Conservation (phyloP, 352 stramenopile species). For the Thalassiosira hispida region DNA sequence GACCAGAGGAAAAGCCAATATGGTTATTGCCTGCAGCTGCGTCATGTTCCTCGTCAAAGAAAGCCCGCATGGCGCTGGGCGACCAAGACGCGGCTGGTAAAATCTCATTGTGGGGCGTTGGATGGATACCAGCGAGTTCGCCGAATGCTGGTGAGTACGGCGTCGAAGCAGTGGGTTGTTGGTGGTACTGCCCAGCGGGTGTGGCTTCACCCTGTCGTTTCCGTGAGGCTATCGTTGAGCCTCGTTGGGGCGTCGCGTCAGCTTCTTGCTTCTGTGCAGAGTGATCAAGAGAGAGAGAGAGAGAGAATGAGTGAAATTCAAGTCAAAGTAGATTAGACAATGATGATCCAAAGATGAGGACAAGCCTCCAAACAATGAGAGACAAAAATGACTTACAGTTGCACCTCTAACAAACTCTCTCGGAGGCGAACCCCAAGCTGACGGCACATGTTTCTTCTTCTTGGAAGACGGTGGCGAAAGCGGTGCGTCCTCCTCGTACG, state of each 20-base stretch:
- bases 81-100: slow-evolving; percentile 33
- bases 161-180: too few relatives aligned
- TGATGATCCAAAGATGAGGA: too few relatives aligned
- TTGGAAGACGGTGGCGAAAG: slow-evolving; percentile 47
- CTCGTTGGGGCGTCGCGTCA: slow-evolving; percentile 39
- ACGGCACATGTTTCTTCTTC: slow-evolving; percentile 27
- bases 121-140: neutral
- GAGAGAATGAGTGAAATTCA: neutral
- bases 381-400: slow-evolving; percentile 6
- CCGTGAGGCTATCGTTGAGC: slow-evolving; percentile 21
- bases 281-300: neutral
- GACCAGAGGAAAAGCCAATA: slow-evolving; percentile 9
- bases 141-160: too few relatives aligned
- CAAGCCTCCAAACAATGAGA: neutral
- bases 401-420: slow-evolving; percentile 2
- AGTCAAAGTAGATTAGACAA: neutral
- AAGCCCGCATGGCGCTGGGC: slow-evolving; percentile 19
- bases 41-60: slow-evolving; percentile 28
- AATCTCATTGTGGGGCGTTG: slow-evolving; percentile 22
- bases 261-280: slow-evolving; percentile 1
- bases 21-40: too few relatives aligned
- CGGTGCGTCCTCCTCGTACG: slow-evolving; percentile 36
- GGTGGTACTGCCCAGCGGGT: too few relatives aligned
- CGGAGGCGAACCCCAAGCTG: slow-evolving; percentile 27
- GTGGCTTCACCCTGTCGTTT: slow-evolving; percentile 4